Conservation (phyloP, 495 filamentous ascomycete genomes). For the Podospora didyma region DNA sequence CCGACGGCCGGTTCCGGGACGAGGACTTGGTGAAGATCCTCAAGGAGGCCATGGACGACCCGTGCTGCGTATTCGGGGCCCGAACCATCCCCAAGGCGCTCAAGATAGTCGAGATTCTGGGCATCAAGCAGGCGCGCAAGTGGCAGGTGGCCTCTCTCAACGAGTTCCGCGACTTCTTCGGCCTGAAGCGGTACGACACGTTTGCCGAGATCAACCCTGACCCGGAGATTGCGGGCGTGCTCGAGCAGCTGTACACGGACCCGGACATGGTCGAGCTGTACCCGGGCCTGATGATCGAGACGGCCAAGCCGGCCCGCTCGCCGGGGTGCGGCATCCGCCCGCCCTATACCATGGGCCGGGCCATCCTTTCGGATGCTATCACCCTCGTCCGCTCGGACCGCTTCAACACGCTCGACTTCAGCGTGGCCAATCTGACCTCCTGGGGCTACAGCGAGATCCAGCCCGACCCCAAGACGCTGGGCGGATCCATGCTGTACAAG, state of each 20-base stretch:
- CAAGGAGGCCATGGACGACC: constrained; percentile 56
- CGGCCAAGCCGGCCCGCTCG: constrained; percentile 57
- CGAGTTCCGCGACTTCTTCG: constrained; percentile 76
- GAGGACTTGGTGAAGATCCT: constrained; percentile 60
- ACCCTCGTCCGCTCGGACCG: constrained; percentile 75
- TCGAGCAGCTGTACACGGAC: constrained; percentile 69
- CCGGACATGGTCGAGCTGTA: constrained; percentile 58
- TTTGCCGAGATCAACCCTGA: constrained; percentile 78
- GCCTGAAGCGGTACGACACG: constrained; percentile 60
- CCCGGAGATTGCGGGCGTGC: constrained; percentile 59
- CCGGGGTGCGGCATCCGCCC: constrained; percentile 70
- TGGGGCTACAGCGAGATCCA: constrained; percentile 72
- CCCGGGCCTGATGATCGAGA: constrained; percentile 65
- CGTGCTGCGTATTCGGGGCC: constrained; percentile 55
- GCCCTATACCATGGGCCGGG: constrained; percentile 66
- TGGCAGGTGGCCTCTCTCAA: constrained; percentile 78
- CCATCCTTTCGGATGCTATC: constrained; percentile 76
- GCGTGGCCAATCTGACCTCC: constrained; percentile 66
- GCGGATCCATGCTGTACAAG: constrained; percentile 73
- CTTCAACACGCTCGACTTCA: constrained; percentile 70
- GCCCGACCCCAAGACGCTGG: constrained; percentile 60
- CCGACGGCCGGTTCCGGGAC: constrained; percentile 54
- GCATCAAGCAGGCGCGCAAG: constrained; percentile 70
- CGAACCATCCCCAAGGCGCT: constrained; percentile 66
- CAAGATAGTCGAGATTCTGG: constrained; percentile 67